Percentiles rank a stretch among this genome's conserved stretches.
Evolutionary conservation across 805 yeast genomes (phyloP).

Genomic region (Candida sithepensis): DNA sequence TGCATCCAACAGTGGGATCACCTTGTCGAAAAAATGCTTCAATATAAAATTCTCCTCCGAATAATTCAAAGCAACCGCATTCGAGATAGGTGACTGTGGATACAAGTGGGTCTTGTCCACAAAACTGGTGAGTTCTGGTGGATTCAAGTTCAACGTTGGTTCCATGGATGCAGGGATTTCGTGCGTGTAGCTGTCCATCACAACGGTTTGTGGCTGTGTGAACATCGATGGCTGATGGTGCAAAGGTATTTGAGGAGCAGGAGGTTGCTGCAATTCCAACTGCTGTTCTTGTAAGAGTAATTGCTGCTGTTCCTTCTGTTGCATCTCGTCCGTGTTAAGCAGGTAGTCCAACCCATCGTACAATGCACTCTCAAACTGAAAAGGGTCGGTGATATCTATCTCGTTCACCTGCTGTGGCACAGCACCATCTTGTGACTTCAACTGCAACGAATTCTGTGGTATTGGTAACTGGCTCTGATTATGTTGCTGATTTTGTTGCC

Average conservation of each 20-base stretch:
- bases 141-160: no score
- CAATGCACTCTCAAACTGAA: conserved; percentile 29
- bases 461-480: not conserved
- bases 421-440: not conserved
- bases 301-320: conserved; percentile 7
- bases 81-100: conserved; percentile 3
- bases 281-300: conserved; percentile 7
- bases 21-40: conserved; percentile 51
- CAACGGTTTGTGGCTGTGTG: no score
- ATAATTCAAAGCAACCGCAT: conserved; percentile 20
- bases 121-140: not conserved
- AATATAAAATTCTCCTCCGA: conserved; percentile 53
- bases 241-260: not conserved
- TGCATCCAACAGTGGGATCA: conserved; percentile 52
- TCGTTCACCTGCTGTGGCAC: conserved; percentile 1
- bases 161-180: not conserved
- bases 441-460: not conserved
- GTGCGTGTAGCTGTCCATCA: no score
- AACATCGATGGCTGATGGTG: no score
- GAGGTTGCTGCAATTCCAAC: conserved; percentile 8
- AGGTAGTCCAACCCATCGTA: conserved; percentile 31
- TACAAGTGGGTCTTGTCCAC: conserved; percentile 3
- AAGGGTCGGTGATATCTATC: conserved; percentile 21
- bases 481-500: not conserved
- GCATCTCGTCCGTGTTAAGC: conserved; percentile 19